phyloP scores from a whole-genome alignment of 495 filamentous ascomycete species.

The Delitschia confertaspora region DNA sequence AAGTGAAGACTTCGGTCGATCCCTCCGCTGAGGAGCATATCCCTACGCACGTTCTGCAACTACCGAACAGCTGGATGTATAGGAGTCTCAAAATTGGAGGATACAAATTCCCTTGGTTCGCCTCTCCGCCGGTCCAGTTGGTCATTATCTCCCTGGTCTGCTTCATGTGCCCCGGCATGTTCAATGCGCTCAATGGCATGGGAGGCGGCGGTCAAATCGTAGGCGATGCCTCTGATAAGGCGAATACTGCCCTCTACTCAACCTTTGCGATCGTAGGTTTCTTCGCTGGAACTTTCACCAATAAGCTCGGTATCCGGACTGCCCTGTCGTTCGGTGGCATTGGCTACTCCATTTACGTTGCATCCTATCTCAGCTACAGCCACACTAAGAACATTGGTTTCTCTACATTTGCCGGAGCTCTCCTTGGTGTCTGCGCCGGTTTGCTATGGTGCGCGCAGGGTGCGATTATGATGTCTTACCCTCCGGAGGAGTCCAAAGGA shows the following conservation, averaged over 20 bases:
- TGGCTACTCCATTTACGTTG: conserved; percentile 78
- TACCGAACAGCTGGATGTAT: conserved; percentile 55
- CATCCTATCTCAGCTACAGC: conserved; percentile 71
- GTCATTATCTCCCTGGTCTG: conserved; percentile 74
- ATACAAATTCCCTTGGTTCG: conserved; percentile 57
- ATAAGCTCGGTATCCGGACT: conserved; percentile 62
- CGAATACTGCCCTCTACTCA: conserved; percentile 35
- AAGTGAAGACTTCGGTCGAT: conserved; percentile 10
- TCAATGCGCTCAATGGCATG: conserved; percentile 42
- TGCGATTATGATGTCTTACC: conserved; percentile 93
- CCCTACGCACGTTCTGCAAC: conserved; percentile 24
- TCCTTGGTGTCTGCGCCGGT: conserved; percentile 69
- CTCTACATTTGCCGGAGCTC: conserved; percentile 48
- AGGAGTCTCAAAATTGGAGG: conserved; percentile 49
- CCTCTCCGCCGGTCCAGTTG: conserved; percentile 66
- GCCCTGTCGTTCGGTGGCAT: conserved; percentile 74
- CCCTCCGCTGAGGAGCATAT: conserved; percentile 27
- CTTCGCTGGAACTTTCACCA: conserved; percentile 49
- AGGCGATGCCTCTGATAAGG: conserved; percentile 37
- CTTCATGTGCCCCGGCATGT: conserved; percentile 76
- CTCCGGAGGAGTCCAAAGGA: conserved; percentile 70
- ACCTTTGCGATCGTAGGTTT: conserved; percentile 48
- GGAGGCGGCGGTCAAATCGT: conserved; percentile 46
- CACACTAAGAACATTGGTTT: conserved; percentile 57
- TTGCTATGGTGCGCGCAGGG: conserved; percentile 89